Percentiles rank a stretch among this genome's conserved stretches.
phyloP scores from a whole-genome alignment of 2,329 filamentous ascomycete genomes.

The Grosmannia penicillata region DNA sequence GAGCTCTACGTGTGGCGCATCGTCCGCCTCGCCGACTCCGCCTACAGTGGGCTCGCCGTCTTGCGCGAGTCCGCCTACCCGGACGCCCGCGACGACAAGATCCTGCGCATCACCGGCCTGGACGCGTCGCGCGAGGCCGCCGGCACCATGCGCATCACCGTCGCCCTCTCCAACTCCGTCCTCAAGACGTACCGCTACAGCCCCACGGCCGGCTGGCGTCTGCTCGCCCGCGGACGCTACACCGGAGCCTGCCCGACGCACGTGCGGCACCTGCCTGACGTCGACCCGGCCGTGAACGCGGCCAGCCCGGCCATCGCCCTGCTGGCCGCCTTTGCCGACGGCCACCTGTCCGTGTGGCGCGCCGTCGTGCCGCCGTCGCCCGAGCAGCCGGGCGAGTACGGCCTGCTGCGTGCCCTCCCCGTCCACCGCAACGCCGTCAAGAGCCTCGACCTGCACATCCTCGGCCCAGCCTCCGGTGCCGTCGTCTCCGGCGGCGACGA shows the following conservation, averaged over 20 bases:
- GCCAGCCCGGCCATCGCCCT: slow-evolving; percentile 29
- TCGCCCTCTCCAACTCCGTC: slow-evolving; percentile 75
- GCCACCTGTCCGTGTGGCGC: slow-evolving; percentile 51
- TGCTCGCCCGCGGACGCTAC: slow-evolving; percentile 42
- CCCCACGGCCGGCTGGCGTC: slow-evolving; percentile 24
- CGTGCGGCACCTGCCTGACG: slow-evolving; percentile 29
- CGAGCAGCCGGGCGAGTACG: slow-evolving; percentile 5
- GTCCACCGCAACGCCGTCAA: slow-evolving; percentile 73
- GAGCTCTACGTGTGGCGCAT: slow-evolving; percentile 81
- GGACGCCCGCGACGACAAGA: slow-evolving; percentile 41
- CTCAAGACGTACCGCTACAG: slow-evolving; percentile 46
- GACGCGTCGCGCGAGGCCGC: slow-evolving; percentile 2
- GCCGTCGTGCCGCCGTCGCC: slow-evolving; percentile 1
- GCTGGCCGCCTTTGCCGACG: slow-evolving; percentile 69
- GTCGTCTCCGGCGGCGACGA: slow-evolving; percentile 78
- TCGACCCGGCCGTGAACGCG: slow-evolving; percentile 8
- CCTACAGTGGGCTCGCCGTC: slow-evolving; percentile 36
- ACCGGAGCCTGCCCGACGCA: slow-evolving; percentile 67
- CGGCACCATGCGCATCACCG: slow-evolving; percentile 41
- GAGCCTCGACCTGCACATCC: slow-evolving; percentile 28
- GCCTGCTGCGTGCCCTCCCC: slow-evolving; percentile 8
- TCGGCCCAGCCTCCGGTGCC: not conserved
- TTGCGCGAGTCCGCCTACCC: slow-evolving; percentile 40
- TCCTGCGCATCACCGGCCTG: slow-evolving; percentile 50
- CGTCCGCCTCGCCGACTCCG: slow-evolving; percentile 28